Evolutionary conservation across 148 eudicot genomes (phyloP).

Genomic region (Silene uniflora): DNA sequence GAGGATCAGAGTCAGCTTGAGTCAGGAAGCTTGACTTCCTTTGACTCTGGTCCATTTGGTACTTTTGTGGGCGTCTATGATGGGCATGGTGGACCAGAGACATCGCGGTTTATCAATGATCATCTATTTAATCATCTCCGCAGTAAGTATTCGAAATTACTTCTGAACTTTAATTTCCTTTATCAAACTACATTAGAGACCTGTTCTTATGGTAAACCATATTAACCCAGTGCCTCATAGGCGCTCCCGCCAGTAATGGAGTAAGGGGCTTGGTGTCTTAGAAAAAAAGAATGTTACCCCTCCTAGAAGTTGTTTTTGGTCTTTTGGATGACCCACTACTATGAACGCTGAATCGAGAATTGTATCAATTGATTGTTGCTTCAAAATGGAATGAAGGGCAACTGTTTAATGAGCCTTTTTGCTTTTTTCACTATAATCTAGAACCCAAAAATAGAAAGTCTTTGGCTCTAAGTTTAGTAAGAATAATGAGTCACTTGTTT

Average conservation of each 20-base stretch:
- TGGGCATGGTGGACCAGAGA: conserved; percentile 92
- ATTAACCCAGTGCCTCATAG: not conserved
- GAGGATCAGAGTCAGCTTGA: conserved; percentile 89
- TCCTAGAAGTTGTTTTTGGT: too few species aligned
- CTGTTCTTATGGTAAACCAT: not conserved
- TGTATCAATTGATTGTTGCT: too few species aligned
- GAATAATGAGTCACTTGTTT: not conserved
- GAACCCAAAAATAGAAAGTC: not conserved
- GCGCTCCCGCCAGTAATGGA: not conserved
- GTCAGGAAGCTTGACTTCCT: conserved; percentile 60
- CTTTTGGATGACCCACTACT: too few species aligned
- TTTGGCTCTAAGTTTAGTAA: not conserved
- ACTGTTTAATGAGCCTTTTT: not conserved
- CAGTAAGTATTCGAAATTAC: conserved; percentile 41
- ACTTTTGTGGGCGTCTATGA: conserved; percentile 82
- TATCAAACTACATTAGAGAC: not conserved
- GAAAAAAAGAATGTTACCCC: too few species aligned
- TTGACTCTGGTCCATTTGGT: conserved; percentile 64
- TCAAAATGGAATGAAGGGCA: not conserved
- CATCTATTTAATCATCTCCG: conserved; percentile 66
- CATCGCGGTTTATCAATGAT: conserved; percentile 65
- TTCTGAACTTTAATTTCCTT: not conserved
- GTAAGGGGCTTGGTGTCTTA: not conserved
- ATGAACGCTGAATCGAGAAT: too few species aligned
- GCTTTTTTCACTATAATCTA: not conserved